Base-by-base conservation (phyloP, 371 early-diverging fungal species). In the Batkoa obscura region DNA sequence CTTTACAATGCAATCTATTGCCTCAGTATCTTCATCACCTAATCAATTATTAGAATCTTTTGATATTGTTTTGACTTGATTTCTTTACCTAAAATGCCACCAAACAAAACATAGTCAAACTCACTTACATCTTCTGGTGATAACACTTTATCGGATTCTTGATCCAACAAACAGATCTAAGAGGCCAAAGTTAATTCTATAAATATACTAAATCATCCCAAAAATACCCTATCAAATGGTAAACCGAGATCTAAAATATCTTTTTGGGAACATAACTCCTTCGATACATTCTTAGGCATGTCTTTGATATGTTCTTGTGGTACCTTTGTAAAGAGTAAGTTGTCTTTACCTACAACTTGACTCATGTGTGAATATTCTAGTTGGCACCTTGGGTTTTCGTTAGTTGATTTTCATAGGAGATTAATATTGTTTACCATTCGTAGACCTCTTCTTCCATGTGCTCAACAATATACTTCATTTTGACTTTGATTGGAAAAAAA, bases 21-120 rank as follows among this genome's bases (percentile, higher is more conserved):
- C 53, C 30, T 53, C 53, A 5, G 53, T 53, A 39, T 53, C 53
- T 38, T 53, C 53, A n/a, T 53, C 53, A 39, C 53, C 53, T 53
- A 33, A 9, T n/a, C n/a, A n/a, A n/a, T n/a, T n/a, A n/a, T n/a
- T n/a, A n/a, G n/a, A n/a, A n/a, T n/a, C n/a, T n/a, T n/a, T n/a
- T n/a, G n/a, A n/a, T n/a, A n/a, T n/a, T 3, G n/a, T 37, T 50
- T 4, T n/a, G 30, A 10, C 17, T 30, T 49, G 8, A 5, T 10
- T 9, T n/a, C 8, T 9, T 33, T 53, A 53, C 53, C 53, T 30
- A 53, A 39, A 3, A 53, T 53, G n/a, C 53, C 53, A n/a, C 53
- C 53, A 53, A 53, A 53, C 30, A 53, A 30, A 36, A 53, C 15
- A 30, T 53, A 53, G 4, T 53, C 53, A 53, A 53, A 53, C 10